These are phyloP conservation scores for Magnaporthiopsis rhizophila DNA, from an alignment of 2,329 filamentous ascomycete genomes.

Conservation along the genomic window DNA sequence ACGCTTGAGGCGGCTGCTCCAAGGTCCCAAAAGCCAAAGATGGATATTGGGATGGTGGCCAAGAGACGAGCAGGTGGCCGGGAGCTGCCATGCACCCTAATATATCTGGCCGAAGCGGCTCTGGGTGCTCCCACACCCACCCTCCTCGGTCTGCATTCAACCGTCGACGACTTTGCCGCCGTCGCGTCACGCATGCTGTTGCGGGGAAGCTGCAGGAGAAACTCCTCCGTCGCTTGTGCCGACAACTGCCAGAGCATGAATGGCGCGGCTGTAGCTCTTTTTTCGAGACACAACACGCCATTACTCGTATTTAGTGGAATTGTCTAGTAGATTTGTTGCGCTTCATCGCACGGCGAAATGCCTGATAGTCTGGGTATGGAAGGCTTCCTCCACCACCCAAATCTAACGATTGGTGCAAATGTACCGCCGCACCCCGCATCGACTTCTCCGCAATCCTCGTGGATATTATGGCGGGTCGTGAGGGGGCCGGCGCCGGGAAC, in stretches of 20 bases:
- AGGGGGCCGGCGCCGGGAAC: background rate
- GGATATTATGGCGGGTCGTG: too few species aligned
- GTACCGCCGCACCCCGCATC: background rate
- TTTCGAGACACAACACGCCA: background rate
- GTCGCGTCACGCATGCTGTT: background rate
- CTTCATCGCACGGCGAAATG: background rate
- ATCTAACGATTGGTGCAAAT: background rate
- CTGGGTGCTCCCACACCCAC: background rate
- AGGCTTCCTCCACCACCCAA: background rate
- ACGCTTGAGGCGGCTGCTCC: background rate
- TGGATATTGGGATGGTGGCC: background rate
- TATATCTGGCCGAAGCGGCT: background rate
- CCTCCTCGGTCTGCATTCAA: background rate
- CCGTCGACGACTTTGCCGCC: background rate
- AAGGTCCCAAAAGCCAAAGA: background rate
- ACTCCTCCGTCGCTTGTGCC: background rate
- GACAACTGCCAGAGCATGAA: background rate
- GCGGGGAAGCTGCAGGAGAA: background rate
- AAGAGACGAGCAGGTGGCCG: background rate
- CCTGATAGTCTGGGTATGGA: background rate
- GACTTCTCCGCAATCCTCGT: background rate
- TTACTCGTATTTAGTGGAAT: background rate
- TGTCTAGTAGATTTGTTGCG: background rate
- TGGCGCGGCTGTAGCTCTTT: background rate
- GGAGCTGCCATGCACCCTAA: background rate